phyloP scores from a whole-genome alignment of 441 rosid species.

The Bocquillonia castaneifolia region DNA sequence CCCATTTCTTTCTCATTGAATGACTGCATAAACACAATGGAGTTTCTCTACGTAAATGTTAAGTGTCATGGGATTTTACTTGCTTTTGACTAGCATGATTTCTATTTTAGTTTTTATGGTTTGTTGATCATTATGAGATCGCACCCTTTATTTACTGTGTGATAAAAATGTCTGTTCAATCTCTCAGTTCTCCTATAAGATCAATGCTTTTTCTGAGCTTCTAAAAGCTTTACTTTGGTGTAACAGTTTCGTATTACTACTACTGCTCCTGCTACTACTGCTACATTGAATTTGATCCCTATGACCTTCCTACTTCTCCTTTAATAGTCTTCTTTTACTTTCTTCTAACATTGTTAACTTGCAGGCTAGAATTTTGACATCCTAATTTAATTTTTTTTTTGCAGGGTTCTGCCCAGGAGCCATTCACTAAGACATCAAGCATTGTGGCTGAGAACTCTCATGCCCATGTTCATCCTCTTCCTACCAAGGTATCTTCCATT shows the following conservation, averaged over 20 bases:
- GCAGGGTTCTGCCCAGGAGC: conserved; percentile 29
- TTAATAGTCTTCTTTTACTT: not conserved
- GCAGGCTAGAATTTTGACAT: conserved; percentile 6
- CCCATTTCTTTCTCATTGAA: no score
- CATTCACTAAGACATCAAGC: conserved; percentile 34
- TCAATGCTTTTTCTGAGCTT: no score
- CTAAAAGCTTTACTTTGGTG: not conserved
- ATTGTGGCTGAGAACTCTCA: conserved; percentile 32
- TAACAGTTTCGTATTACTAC: not conserved
- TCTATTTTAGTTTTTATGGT: no score
- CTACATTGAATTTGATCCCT: not conserved
- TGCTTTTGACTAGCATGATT: no score
- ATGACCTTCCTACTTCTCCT: not conserved
- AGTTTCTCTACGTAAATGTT: no score
- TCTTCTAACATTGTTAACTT: not conserved
- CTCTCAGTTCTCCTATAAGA: not conserved
- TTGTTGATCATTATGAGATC: no score
- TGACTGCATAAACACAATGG: no score
- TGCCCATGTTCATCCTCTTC: conserved; percentile 43
- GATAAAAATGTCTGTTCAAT: no score
- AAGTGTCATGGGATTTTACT: no score
- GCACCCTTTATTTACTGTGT: no score
- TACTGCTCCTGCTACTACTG: not conserved
- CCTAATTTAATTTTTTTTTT: not conserved
- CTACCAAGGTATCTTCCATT: conserved; percentile 97